Conservation (phyloP, 306 rosid species). For the Parietaria judaica region DNA sequence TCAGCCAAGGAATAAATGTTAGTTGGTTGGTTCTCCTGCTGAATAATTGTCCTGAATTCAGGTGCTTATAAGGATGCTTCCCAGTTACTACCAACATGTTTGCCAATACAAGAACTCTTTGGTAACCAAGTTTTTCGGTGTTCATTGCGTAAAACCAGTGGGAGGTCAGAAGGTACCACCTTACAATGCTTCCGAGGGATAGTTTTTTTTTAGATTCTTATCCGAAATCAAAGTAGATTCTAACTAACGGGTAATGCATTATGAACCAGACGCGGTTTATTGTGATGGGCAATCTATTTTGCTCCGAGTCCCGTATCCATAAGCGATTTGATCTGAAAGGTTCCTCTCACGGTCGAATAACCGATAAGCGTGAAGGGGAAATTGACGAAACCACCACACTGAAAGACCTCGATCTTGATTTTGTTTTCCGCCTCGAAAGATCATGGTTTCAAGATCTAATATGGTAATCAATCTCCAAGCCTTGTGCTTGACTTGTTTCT, state of each 20-base stretch:
- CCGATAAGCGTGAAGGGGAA: constrained; percentile 64
- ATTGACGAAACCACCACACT: constrained; percentile 96
- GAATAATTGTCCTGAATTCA: constrained; percentile 9
- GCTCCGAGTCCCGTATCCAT: constrained; percentile 86
- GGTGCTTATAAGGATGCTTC: constrained; percentile 95
- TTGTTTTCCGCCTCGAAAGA: constrained; percentile 65
- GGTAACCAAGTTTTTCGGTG: constrained; percentile 85
- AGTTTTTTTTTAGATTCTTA: background rate
- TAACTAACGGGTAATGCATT: background rate
- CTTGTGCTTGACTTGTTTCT: background rate
- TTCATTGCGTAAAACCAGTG: constrained; percentile 89
- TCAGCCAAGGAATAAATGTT: too few species aligned
- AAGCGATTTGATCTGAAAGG: constrained; percentile 91
- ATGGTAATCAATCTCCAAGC: constrained; percentile 35
- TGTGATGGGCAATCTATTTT: constrained; percentile 97
- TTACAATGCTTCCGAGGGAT: background rate
- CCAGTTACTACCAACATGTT: constrained; percentile 66
- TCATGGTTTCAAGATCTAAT: constrained; percentile 58
- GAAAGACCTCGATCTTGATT: constrained; percentile 93
- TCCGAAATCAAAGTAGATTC: background rate
- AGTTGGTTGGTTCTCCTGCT: too few species aligned
- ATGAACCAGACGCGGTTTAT: constrained; percentile 71
- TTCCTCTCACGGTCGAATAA: constrained; percentile 87
- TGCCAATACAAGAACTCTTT: constrained; percentile 65
- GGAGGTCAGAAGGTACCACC: constrained; percentile 82